Percentiles rank a stretch among this genome's conserved stretches.
phyloP scores from a whole-genome alignment of 2,329 filamentous ascomycete genomes.

The Fusarium annulatum region DNA sequence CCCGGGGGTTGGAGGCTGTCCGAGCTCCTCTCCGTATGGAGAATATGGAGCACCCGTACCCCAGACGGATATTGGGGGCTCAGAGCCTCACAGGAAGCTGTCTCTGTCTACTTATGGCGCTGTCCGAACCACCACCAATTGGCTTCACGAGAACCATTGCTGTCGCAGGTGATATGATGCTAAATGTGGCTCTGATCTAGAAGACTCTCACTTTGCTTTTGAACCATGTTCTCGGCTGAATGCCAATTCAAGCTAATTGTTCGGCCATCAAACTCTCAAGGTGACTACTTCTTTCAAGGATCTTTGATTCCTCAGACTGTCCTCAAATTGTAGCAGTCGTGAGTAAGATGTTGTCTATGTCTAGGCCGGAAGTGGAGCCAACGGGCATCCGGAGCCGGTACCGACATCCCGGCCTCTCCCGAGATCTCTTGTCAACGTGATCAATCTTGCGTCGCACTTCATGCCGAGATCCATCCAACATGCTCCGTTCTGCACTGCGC shows the following conservation, averaged over 20 bases:
- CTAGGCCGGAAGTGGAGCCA: conserved; percentile 8
- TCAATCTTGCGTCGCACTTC: conserved; percentile 19
- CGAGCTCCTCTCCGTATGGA: conserved; percentile 21
- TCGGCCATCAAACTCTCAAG: conserved; percentile 6
- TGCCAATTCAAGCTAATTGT: neutral
- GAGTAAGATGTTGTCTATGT: conserved; percentile 3
- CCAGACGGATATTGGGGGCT: conserved; percentile 21
- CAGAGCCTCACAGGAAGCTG: neutral
- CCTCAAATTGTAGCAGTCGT: conserved; percentile 10
- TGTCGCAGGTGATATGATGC: neutral
- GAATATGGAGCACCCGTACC: conserved; percentile 8
- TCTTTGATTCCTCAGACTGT: neutral
- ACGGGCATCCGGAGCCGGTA: conserved; percentile 28
- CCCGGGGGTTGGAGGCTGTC: conserved; percentile 12
- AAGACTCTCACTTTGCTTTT: neutral
- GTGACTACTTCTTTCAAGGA: neutral
- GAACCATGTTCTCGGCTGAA: neutral
- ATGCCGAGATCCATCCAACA: conserved; percentile 18
- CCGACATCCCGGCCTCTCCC: conserved; percentile 32
- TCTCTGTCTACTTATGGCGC: neutral
- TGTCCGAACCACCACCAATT: neutral
- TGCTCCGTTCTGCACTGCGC: neutral
- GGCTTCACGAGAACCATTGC: neutral
- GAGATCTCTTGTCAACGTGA: conserved; percentile 27
- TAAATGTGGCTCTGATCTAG: neutral